Percentiles rank a stretch among this genome's conserved stretches.
phyloP scores from a whole-genome alignment of 164 flowering plant species.

The Stephania japonica region DNA sequence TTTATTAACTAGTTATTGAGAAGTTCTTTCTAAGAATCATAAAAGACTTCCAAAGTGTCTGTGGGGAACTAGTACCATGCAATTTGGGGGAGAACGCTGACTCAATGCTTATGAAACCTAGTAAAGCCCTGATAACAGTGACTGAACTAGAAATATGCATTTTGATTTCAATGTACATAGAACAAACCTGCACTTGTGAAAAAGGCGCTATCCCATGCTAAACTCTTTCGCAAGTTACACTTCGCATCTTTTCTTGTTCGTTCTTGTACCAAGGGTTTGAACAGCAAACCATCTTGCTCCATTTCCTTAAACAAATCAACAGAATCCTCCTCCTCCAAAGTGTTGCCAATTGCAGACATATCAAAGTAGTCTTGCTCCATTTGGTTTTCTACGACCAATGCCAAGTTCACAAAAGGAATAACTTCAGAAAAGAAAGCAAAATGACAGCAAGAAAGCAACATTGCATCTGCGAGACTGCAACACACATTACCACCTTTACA shows the following conservation, averaged over 20 bases:
- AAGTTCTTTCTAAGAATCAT: no score
- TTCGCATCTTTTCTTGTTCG: slow-evolving; percentile 33
- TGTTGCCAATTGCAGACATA: slow-evolving; percentile 15
- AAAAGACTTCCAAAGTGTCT: background rate
- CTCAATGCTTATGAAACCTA: background rate
- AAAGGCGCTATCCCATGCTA: slow-evolving; percentile 97
- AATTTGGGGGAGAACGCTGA: background rate
- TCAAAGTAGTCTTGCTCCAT: slow-evolving; percentile 15
- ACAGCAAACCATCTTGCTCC: slow-evolving; percentile 23
- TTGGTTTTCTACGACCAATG: slow-evolving; percentile 12
- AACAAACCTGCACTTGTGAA: slow-evolving; percentile 71
- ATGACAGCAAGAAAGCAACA: background rate
- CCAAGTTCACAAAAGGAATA: slow-evolving; percentile 1
- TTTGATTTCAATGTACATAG: background rate
- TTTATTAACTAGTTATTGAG: no score
- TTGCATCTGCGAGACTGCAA: background rate
- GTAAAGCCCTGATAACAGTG: background rate
- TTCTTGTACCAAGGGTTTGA: slow-evolving; percentile 37
- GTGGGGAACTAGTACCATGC: background rate
- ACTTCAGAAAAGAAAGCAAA: background rate
- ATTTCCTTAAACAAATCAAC: slow-evolving; percentile 7
- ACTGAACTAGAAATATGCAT: background rate
- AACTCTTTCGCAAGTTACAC: slow-evolving; percentile 89
- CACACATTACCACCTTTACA: background rate
- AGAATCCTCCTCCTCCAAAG: slow-evolving; percentile 7